phyloP scores from a whole-genome alignment of 2,329 filamentous ascomycete genomes.

The Corinectria fuckeliana region DNA sequence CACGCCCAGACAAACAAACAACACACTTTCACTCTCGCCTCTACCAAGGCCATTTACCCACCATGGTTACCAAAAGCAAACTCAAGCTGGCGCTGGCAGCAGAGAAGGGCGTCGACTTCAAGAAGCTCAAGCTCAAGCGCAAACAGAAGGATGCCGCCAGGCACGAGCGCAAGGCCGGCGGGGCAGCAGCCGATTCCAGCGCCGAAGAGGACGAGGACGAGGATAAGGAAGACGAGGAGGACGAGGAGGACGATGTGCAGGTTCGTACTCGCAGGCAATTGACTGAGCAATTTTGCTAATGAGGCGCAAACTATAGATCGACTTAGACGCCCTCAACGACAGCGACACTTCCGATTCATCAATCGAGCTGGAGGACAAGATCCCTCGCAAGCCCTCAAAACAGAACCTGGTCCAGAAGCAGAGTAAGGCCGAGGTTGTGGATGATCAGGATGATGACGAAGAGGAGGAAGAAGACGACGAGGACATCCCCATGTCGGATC shows the following conservation, averaged over 20 bases:
- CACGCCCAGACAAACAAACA: slow-evolving; percentile 22
- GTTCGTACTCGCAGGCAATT: slow-evolving; percentile 27
- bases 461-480: slow-evolving; percentile 80
- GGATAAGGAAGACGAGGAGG: slow-evolving; percentile 48
- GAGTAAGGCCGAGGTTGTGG: slow-evolving; percentile 14
- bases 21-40: slow-evolving; percentile 2
- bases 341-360: slow-evolving; percentile 72
- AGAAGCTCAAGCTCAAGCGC: slow-evolving; percentile 58
- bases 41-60: neutral
- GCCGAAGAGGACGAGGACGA: slow-evolving; percentile 47
- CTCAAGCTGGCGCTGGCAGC: slow-evolving; percentile 61
- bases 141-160: slow-evolving; percentile 53
- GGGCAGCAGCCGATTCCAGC: slow-evolving; percentile 38
- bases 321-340: slow-evolving; percentile 64
- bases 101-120: slow-evolving; percentile 61
- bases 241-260: slow-evolving; percentile 43
- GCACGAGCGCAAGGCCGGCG: slow-evolving; percentile 43
- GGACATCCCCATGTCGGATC: slow-evolving; percentile 88
- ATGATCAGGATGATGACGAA: slow-evolving; percentile 61
- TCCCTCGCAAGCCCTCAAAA: slow-evolving; percentile 54
- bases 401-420: slow-evolving; percentile 48
- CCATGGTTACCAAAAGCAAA: slow-evolving; percentile 55
- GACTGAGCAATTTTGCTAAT: neutral
- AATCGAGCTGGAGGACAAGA: slow-evolving; percentile 78
- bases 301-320: slow-evolving; percentile 46